Base-by-base conservation (phyloP, 805 yeast species). In the Yarrowia divulgata region DNA sequence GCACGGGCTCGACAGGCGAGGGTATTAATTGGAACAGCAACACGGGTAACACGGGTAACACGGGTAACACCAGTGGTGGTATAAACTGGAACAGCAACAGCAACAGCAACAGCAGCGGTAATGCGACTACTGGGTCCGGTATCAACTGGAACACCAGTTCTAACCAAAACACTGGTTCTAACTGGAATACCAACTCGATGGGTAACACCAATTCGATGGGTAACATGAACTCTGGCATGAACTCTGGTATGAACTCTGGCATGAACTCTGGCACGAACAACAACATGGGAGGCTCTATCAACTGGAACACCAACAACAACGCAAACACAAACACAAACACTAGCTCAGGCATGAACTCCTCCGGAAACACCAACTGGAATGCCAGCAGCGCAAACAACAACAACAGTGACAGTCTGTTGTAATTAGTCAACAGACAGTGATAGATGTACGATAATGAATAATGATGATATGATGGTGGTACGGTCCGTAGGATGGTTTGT, bases 321-420 rank as follows among this genome's bases (percentile, higher is more conserved):
- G n/a, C n/a, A n/a, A n/a, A 18, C 34, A 8, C 54, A 8, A 45
- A 18, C 50, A 19, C 50, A 23, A 48, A n/a, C 29, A 10, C 49
- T 3, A 40, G 12, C 8, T 10, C 43, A 3, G 32, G 34, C 16
- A 54, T 19, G 19, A 57, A 57, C 48, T 16, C 63, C 48, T 23
- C 29, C 4, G 29, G 29, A 23, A 42, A 14, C 62, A 18, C 46
- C 45, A 40, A 57, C 48, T 60, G 66, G 66, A 60, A 45, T 13
- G 42, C 50, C 50, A 43, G 42, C 52, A 60, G 34, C 42, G 66
- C 66, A 12, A 60, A 60, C 66, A 60, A 45, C 52, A 60, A 45
- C 52, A 60, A 60, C 52, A 60, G 52, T n/a, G 66, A 60, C 12
- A 60, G 66, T 45, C 35, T 60, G 66, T 34, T 60, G 42, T 60